Evolutionary conservation across 164 flowering plant genomes (phyloP).

Genomic region (Malania oleifera): DNA sequence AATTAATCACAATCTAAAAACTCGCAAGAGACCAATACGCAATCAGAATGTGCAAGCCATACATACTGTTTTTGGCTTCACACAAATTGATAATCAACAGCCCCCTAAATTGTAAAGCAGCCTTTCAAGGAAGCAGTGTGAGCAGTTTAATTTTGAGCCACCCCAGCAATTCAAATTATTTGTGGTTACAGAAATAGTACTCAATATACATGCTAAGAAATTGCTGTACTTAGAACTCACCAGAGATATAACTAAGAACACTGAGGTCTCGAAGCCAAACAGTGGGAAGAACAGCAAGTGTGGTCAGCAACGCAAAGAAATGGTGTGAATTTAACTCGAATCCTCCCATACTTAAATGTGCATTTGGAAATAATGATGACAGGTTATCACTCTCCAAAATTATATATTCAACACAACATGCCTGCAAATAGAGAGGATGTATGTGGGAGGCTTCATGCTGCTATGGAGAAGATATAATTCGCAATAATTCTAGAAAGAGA

Average conservation of each 20-base stretch:
- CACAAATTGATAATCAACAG: too few relatives aligned
- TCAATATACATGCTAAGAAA: too few relatives aligned
- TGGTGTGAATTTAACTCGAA: constrained; percentile 46
- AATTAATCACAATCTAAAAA: background rate
- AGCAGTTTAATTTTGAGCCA: too few relatives aligned
- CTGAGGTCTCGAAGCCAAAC: constrained; percentile 84
- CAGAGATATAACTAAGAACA: constrained; percentile 86
- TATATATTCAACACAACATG: constrained; percentile 88
- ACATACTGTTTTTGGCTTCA: too few relatives aligned
- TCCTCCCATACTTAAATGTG: constrained; percentile 63
- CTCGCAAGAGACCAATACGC: background rate
- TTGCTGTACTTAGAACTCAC: constrained; percentile 25
- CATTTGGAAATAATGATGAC: constrained; percentile 86
- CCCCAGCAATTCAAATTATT: too few relatives aligned
- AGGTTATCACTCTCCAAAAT: constrained; percentile 94
- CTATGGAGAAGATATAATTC: too few relatives aligned
- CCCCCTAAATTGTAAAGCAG: too few relatives aligned
- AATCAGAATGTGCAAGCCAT: background rate
- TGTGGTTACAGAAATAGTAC: too few relatives aligned
- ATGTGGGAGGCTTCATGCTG: too few relatives aligned
- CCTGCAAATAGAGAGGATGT: constrained; percentile 35
- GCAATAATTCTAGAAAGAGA: too few relatives aligned
- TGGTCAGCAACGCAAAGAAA: constrained; percentile 67
- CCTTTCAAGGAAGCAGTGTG: too few relatives aligned
- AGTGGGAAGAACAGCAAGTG: constrained; percentile 89